A percentile compares a stretch with the other conserved stretches of the same genome.
Evolutionary conservation across 495 filamentous ascomycete species (phyloP).

Genomic region (Penicillium waksmanii): DNA sequence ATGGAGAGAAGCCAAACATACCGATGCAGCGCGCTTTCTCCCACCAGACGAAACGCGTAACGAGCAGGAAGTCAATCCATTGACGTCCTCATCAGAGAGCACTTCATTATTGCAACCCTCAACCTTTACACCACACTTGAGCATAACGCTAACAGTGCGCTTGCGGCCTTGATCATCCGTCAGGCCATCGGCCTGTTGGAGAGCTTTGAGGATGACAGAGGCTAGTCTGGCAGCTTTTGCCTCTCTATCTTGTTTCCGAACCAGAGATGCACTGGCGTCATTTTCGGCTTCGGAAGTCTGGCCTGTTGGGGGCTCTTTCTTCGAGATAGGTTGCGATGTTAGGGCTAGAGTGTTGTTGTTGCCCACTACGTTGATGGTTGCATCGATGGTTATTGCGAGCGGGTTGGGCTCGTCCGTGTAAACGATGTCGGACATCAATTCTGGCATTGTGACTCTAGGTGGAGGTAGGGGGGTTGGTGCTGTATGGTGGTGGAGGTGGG

Average conservation of each 20-base stretch:
- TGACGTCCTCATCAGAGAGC: not conserved
- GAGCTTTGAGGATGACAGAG: conserved; percentile 13
- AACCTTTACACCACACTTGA: not conserved
- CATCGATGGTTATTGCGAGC: conserved; percentile 40
- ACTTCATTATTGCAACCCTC: conserved; percentile 2
- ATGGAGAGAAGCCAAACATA: not conserved
- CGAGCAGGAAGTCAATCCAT: not conserved
- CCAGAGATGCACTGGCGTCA: not conserved
- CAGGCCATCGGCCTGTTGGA: conserved; percentile 15
- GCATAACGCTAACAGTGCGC: not conserved
- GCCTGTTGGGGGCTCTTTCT: not conserved
- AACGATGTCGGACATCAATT: conserved; percentile 4
- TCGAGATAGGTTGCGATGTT: conserved; percentile 17
- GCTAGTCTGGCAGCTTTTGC: conserved; percentile 5
- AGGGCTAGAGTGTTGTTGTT: conserved; percentile 38
- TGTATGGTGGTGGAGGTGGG: conserved; percentile 22
- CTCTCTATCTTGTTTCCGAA: not conserved
- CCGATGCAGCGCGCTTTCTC: conserved; percentile 3
- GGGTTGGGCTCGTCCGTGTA: conserved; percentile 14
- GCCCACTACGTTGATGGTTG: conserved; percentile 40
- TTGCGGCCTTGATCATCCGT: conserved; percentile 12
- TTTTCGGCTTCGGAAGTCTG: not conserved
- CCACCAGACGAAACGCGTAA: not conserved
- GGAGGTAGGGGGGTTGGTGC: conserved; percentile 8
- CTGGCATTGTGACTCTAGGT: conserved; percentile 11